These are phyloP conservation scores for Carex myosuroides DNA, from an alignment of 176 grass and related monocot species.

Conservation along the genomic window DNA sequence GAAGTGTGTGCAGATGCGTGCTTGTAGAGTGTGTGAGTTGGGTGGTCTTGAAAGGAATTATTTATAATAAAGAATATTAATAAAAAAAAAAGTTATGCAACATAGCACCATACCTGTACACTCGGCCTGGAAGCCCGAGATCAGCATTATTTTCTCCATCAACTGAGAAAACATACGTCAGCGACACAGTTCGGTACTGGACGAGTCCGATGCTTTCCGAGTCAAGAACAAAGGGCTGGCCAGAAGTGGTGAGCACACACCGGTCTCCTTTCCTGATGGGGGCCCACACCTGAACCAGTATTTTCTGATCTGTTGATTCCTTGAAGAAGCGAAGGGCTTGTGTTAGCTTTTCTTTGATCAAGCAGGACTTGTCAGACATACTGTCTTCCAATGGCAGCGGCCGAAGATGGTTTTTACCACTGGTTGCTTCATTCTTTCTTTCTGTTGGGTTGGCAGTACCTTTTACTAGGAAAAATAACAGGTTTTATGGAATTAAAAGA, in stretches of 20 bases:
- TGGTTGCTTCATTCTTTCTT: conserved; percentile 35
- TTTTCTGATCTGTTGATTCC: conserved; percentile 80
- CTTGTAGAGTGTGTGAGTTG: not conserved
- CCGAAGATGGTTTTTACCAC: conserved; percentile 44
- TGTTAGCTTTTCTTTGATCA: conserved; percentile 75
- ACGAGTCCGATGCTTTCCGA: conserved; percentile 59
- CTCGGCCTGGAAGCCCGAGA: conserved; percentile 82
- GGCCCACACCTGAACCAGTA: conserved; percentile 94
- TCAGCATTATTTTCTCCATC: conserved; percentile 61
- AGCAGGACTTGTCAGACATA: conserved; percentile 34
- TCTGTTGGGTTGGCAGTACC: conserved; percentile 36
- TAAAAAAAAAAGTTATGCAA: not conserved
- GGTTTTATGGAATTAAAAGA: not conserved
- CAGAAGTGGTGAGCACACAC: conserved; percentile 87
- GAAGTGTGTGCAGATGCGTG: not conserved
- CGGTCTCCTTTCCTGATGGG: conserved; percentile 72
- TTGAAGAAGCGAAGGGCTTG: conserved; percentile 87
- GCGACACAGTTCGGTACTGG: conserved; percentile 82
- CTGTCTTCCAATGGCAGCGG: conserved; percentile 31
- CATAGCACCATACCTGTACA: conserved; percentile 33
- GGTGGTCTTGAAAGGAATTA: not conserved
- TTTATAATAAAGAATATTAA: not conserved
- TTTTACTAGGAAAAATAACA: conserved; percentile 23
- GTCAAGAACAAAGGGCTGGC: conserved; percentile 86
- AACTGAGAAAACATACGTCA: conserved; percentile 86